Evolutionary conservation across 176 grass and related monocot species (phyloP), one percentile per base, ranked within the genome.

Genomic region (Poa pratensis): DNA sequence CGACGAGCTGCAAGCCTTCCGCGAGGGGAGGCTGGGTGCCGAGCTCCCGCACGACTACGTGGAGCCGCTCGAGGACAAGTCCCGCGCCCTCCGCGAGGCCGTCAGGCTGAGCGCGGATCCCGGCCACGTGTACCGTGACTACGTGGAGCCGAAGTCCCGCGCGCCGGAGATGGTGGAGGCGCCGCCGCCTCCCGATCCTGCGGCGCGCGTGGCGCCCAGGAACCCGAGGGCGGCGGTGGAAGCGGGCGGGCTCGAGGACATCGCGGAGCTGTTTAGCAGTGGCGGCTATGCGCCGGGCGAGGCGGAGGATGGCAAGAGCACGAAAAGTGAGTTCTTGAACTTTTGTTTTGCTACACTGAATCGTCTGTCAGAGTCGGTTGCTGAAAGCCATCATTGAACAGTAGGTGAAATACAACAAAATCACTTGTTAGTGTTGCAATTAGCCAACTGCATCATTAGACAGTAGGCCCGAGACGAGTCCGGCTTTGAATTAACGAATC

Each of bases 131-230:
- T 28, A 64, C 2, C 26, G 72, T 2, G 46, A 16, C 71, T 8
- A 27, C 71, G 7, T 74, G 1, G 71, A 19, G 46, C 46, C 24
- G 46, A 52, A 5, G 26, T 2, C 46, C 15, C 53, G 40, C 22
- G 39, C n/a, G 9, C 42, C 34, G 45, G 89, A 90, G 63, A 87
- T 80, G 59, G 83, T 83, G 15, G 63, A 75, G 64, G 79, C 74
- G 16, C 27, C 65, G 71, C 85, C 42, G 46, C 72, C 49, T 3
- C 86, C 89, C 0, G 88, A 88, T 46, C 84, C 84, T 7, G 91
- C 84, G 73, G 73, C 80, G 17, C 92, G 96, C 45, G 96, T 88
- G 69, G 34, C 88, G n/a, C 96, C 96, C 5, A 99, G 83, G 78
- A 99, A 96, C 58, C 96, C 91, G 53, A 94, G 97, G 70, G 75